Percentiles rank a stretch among this genome's conserved stretches.
Evolutionary conservation across 2,329 filamentous ascomycete species (phyloP).

Genomic region (Pleurostoma richardsiae): DNA sequence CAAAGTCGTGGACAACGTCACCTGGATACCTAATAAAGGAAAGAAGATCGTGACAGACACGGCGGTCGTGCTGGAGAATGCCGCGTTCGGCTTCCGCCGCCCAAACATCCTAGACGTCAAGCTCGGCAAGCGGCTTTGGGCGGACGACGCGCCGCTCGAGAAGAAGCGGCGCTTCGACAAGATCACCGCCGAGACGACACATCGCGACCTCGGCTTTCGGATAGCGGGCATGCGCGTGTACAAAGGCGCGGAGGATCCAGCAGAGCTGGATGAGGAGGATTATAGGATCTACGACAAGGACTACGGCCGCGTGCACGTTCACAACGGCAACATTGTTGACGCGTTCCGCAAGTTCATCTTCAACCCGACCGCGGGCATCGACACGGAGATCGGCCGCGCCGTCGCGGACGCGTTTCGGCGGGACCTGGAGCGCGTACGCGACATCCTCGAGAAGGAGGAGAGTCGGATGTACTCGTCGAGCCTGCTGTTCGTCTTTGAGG

Average conservation of each 20-base stretch:
- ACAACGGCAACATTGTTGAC: slow-evolving; percentile 46
- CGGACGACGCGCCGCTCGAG: slow-evolving; percentile 59
- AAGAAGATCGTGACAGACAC: slow-evolving; percentile 68
- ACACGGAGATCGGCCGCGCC: slow-evolving; percentile 50
- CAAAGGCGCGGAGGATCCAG: slow-evolving; percentile 46
- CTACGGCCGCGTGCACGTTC: slow-evolving; percentile 50
- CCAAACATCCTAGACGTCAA: slow-evolving; percentile 95
- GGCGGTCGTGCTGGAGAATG: slow-evolving; percentile 81
- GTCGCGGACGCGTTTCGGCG: slow-evolving; percentile 48
- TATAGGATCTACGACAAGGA: slow-evolving; percentile 61
- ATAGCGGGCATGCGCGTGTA: slow-evolving; percentile 63
- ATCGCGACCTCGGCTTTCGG: slow-evolving; percentile 55
- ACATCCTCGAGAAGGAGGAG: slow-evolving; percentile 49
- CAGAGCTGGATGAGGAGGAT: slow-evolving; percentile 46
- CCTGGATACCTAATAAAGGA: slow-evolving; percentile 44
- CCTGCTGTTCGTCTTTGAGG: slow-evolving; percentile 60
- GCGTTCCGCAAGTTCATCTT: slow-evolving; percentile 55
- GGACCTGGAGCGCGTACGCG: slow-evolving; percentile 47
- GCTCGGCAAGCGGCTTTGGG: slow-evolving; percentile 81
- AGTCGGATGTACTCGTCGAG: slow-evolving; percentile 61
- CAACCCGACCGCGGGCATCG: slow-evolving; percentile 52
- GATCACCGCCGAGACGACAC: slow-evolving; percentile 54
- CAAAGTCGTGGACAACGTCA: slow-evolving; percentile 16
- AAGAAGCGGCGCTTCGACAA: slow-evolving; percentile 58
- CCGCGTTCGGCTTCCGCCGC: slow-evolving; percentile 71